Evolutionary conservation across 2,329 filamentous ascomycete genomes (phyloP).

Genomic region (Venturiaceae sp.): DNA sequence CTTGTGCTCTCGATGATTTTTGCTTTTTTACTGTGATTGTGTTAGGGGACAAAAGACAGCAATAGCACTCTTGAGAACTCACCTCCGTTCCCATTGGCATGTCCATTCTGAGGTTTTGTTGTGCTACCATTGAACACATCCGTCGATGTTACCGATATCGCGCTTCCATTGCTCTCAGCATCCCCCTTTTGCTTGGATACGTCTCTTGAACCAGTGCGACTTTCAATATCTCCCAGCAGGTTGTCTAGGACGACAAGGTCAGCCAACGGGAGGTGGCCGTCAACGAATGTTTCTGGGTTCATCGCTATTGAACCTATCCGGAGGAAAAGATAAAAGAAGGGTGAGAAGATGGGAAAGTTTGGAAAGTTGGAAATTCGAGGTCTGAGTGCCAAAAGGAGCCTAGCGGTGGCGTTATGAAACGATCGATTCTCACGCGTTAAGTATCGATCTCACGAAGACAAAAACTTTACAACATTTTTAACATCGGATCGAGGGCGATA

Average conservation of each 20-base stretch:
- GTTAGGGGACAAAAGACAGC: slow-evolving; percentile 1
- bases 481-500: no score
- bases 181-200: slow-evolving; percentile 2
- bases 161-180: neutral
- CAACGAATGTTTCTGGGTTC: slow-evolving; percentile 9
- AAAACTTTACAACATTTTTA: no score
- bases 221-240: slow-evolving; percentile 22
- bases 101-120: neutral
- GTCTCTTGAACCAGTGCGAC: neutral
- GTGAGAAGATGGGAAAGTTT: no score
- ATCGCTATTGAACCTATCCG: neutral
- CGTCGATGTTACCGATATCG: neutral
- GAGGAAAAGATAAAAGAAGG: no score
- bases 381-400: no score
- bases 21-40: slow-evolving; percentile 4
- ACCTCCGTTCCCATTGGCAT: neutral
- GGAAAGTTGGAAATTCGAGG: no score
- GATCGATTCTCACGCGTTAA: no score
- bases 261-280: slow-evolving; percentile 26
- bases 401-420: no score
- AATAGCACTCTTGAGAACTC: neutral
- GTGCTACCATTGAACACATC: neutral
- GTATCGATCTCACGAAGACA: no score
- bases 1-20: slow-evolving; percentile 4
- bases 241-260: slow-evolving; percentile 29